These are phyloP conservation scores for Pholiota microspora DNA, from an alignment of 768 basidiomycete species.

Conservation along the genomic window DNA sequence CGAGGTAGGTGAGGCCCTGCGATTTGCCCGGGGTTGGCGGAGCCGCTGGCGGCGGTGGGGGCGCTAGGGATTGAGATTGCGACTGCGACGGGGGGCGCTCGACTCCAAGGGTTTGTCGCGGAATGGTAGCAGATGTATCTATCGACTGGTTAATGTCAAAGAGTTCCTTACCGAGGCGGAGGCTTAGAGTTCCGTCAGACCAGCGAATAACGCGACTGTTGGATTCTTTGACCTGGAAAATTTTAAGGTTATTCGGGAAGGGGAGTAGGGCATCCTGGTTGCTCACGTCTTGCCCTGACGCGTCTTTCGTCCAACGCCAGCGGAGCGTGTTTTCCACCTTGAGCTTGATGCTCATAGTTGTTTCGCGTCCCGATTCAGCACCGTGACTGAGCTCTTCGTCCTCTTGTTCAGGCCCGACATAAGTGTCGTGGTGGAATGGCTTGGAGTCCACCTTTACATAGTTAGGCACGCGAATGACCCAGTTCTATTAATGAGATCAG, in stretches of 20 bases:
- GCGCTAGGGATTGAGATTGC: conserved; percentile 38
- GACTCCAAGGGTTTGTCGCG: conserved; percentile 56
- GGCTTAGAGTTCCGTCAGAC: conserved; percentile 92
- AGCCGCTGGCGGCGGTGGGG: conserved; percentile 37
- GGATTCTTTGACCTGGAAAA: conserved; percentile 70
- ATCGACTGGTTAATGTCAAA: conserved; percentile 86
- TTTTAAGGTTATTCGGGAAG: background rate
- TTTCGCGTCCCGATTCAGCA: conserved; percentile 67
- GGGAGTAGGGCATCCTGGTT: background rate
- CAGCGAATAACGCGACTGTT: conserved; percentile 91
- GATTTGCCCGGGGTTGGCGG: conserved; percentile 39
- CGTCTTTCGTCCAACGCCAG: conserved; percentile 91
- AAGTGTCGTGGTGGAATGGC: conserved; percentile 87
- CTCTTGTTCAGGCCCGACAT: conserved; percentile 80
- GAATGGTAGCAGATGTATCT: conserved; percentile 69
- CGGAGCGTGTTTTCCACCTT: conserved; percentile 93
- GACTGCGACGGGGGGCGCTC: conserved; percentile 33
- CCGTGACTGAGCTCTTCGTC: conserved; percentile 57
- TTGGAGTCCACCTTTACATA: conserved; percentile 88
- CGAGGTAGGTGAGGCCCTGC: conserved; percentile 83
- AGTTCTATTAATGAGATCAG: conserved; percentile 50
- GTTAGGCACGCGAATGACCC: conserved; percentile 93
- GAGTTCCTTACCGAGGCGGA: conserved; percentile 90
- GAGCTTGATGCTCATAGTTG: conserved; percentile 81
- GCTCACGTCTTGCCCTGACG: conserved; percentile 73